Base-by-base conservation (phyloP, 306 rosid species). In the Corylus americana region DNA sequence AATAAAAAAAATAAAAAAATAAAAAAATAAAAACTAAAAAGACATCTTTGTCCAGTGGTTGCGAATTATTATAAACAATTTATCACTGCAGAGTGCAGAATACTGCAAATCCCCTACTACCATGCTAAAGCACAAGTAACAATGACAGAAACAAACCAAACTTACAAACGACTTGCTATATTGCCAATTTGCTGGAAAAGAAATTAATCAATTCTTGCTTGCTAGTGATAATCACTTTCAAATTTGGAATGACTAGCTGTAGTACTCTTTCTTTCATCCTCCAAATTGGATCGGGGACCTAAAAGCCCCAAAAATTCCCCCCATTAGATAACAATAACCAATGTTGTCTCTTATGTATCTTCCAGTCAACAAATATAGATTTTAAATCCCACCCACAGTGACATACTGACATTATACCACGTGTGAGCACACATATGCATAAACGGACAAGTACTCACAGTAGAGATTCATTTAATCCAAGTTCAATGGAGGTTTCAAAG, bases 401-500 rank as follows among this genome's bases (percentile, higher is more conserved):
- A 51, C 68, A 39, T 37, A 66, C 3, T 55, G 61, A 67, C 29
- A 80, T 31, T 27, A 74, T 31, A 64, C 37, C 49, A 77, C 45
- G 57, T 14, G 48, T 22, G n/a, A 55, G 18, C 64, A 67, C 57
- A 35, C 44, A 42, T n/a, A 53, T 77, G 18, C 78, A 71, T 11
- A 71, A 29, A 44, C 13, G 22, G 18, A 64, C n/a, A 39, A 1
- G 39, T 14, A 27, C 11, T 55, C 17, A 12, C 5, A 7, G 14
- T 2, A 50, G n/a, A 17, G 14, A 54, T 68, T 59, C 74, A 54
- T 69, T 74, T 51, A 74, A 25, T 62, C 53, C 61, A 72, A 57
- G 59, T 29, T 22, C 66, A 44, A 29, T 49, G 55, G 0, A 68
- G 14, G 66, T 73, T 51, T 27, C 8, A 71, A 47, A 63, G 70